Evolutionary conservation across 2,329 filamentous ascomycete genomes (phyloP).

Genomic region (Aspergillus sp.): DNA sequence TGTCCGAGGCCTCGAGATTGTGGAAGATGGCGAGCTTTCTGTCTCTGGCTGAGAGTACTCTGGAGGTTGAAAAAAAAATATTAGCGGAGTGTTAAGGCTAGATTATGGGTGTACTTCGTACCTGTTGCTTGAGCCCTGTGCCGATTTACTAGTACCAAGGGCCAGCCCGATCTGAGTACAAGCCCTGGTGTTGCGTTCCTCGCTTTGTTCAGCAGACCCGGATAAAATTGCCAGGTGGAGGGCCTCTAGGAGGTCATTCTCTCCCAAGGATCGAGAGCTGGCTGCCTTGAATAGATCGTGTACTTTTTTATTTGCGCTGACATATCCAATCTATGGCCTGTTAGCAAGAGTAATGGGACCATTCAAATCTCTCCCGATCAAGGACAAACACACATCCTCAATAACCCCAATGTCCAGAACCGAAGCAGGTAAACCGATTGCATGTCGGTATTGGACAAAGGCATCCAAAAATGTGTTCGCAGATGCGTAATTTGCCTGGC

Average conservation of each 20-base stretch:
- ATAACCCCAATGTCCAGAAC: slow-evolving; percentile 1
- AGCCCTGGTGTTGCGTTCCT: too few species aligned
- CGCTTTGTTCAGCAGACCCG: too few species aligned
- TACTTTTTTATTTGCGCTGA: not conserved
- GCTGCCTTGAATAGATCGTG: not conserved
- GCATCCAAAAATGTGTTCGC: slow-evolving; percentile 10
- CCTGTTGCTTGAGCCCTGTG: too few species aligned
- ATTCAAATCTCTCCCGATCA: too few species aligned
- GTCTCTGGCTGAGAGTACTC: not conserved
- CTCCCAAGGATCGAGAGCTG: not conserved
- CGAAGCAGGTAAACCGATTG: not conserved
- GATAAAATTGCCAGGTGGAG: too few species aligned
- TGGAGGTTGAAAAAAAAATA: not conserved
- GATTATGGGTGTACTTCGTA: too few species aligned
- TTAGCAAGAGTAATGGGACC: too few species aligned
- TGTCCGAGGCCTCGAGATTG: not conserved
- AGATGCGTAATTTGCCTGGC: slow-evolving; percentile 9
- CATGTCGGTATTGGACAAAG: slow-evolving; percentile 8
- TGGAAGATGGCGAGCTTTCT: not conserved
- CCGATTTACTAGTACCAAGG: too few species aligned
- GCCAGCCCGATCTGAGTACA: too few species aligned
- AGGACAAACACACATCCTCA: slow-evolving; percentile 1
- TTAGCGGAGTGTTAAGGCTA: too few species aligned
- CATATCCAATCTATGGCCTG: not conserved
- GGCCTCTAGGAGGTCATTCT: not conserved